Evolutionary conservation across 2,329 filamentous ascomycete genomes (phyloP).

Genomic region (Metarhizium brunneum): DNA sequence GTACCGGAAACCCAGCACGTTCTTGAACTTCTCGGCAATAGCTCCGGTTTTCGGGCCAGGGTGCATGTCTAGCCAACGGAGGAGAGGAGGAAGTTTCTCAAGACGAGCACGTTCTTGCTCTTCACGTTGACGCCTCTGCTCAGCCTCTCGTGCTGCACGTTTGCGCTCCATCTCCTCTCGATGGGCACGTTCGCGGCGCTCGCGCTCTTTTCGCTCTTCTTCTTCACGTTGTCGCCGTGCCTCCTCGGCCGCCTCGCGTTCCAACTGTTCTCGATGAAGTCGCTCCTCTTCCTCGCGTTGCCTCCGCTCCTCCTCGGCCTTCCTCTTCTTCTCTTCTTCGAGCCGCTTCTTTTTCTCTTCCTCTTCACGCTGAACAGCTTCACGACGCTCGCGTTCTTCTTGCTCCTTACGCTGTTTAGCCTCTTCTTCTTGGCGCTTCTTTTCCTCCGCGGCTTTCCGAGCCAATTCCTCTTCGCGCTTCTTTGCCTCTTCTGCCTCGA

Average conservation of each 20-base stretch:
- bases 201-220: constrained; percentile 40
- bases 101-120: constrained; percentile 47
- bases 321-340: constrained; percentile 31
- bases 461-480: constrained; percentile 22
- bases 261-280: constrained; percentile 32
- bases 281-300: constrained; percentile 38
- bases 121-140: constrained; percentile 39
- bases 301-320: constrained; percentile 26
- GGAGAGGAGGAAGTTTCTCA: constrained; percentile 47
- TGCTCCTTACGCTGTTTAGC: constrained; percentile 18
- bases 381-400: constrained; percentile 22
- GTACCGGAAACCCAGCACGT: constrained; percentile 52
- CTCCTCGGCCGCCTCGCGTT: constrained; percentile 38
- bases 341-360: constrained; percentile 23
- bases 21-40: constrained; percentile 45
- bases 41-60: constrained; percentile 40
- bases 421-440: constrained; percentile 24
- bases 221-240: constrained; percentile 42
- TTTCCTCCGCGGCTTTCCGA: constrained; percentile 23
- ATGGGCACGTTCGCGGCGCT: constrained; percentile 34
- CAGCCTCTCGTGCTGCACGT: constrained; percentile 40
- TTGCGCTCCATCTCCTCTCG: constrained; percentile 39
- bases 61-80: constrained; percentile 50
- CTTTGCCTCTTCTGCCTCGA: constrained; percentile 27
- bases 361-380: constrained; percentile 27